Evolutionary conservation across 441 rosid species (phyloP).

Genomic region (Lepidium campestre): DNA sequence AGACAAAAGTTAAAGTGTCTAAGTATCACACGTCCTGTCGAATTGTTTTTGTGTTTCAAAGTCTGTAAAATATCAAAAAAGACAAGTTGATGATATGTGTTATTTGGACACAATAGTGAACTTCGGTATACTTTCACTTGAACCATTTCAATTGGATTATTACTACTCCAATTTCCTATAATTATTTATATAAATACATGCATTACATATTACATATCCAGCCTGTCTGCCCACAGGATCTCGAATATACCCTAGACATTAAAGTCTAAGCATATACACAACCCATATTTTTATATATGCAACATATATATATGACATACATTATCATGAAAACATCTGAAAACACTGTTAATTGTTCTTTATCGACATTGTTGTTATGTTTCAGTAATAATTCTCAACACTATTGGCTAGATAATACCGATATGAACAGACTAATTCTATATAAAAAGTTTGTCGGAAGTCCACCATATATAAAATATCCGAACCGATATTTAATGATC

Average conservation of each 20-base stretch:
- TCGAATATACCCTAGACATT: background rate
- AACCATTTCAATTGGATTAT: conserved; percentile 8
- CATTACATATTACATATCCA: background rate
- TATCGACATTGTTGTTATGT: background rate
- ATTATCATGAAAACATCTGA: too few relatives aligned
- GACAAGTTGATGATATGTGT: conserved; percentile 21
- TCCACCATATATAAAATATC: too few relatives aligned
- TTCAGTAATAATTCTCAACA: too few relatives aligned
- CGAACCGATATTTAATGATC: too few relatives aligned
- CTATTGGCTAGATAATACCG: too few relatives aligned
- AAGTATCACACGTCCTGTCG: background rate
- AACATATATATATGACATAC: background rate
- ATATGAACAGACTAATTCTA: too few relatives aligned
- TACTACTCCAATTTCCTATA: conserved; percentile 8
- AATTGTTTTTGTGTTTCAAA: background rate
- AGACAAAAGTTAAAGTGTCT: conserved; percentile 11
- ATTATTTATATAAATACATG: background rate
- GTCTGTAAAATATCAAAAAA: background rate
- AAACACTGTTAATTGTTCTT: too few relatives aligned
- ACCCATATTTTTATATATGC: background rate
- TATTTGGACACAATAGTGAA: conserved; percentile 19
- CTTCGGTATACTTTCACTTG: conserved; percentile 27
- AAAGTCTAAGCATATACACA: background rate
- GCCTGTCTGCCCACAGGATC: background rate
- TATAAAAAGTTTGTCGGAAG: too few relatives aligned